Percentiles rank a stretch among this genome's conserved stretches.
These are phyloP conservation scores for Scleromitrula shiraiana DNA, from an alignment of 2,329 filamentous ascomycete species.

Conservation along the genomic window DNA sequence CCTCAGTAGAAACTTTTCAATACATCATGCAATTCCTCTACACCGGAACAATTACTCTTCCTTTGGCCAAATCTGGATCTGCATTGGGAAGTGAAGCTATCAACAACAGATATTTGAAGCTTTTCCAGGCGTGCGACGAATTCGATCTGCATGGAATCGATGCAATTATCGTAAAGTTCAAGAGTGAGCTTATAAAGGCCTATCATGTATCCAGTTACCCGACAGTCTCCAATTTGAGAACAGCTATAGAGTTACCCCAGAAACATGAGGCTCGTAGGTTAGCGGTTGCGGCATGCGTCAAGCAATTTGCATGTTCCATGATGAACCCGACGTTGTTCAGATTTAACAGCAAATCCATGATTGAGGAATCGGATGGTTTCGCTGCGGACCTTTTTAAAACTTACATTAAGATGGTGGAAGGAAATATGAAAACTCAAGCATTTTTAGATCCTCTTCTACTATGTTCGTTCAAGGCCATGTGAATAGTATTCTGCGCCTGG, in stretches of 20 bases:
- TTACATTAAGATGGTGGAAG: neutral
- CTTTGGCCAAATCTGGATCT: too few species aligned
- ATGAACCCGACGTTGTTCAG: too few species aligned
- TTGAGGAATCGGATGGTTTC: constrained; percentile 12
- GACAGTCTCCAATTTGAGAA: neutral
- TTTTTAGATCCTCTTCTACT: neutral
- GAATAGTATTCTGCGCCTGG: too few species aligned
- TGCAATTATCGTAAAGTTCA: neutral
- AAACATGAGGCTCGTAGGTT: neutral
- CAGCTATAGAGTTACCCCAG: neutral
- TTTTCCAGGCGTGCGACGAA: neutral
- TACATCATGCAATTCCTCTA: constrained; percentile 14
- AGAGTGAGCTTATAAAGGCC: neutral
- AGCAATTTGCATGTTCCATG: neutral
- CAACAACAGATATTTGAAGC: neutral
- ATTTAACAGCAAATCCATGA: too few species aligned
- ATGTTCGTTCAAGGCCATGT: neutral
- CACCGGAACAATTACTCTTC: neutral
- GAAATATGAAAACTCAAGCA: neutral
- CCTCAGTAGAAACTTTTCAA: constrained; percentile 8
- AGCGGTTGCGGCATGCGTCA: neutral
- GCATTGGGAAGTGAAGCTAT: too few species aligned
- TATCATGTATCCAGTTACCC: neutral
- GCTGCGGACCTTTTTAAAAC: constrained; percentile 8
- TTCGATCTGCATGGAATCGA: neutral